Percentiles rank a stretch among this genome's conserved stretches.
Conservation (phyloP, 352 stramenopile species). For the Thraustochytrium sp. region DNA sequence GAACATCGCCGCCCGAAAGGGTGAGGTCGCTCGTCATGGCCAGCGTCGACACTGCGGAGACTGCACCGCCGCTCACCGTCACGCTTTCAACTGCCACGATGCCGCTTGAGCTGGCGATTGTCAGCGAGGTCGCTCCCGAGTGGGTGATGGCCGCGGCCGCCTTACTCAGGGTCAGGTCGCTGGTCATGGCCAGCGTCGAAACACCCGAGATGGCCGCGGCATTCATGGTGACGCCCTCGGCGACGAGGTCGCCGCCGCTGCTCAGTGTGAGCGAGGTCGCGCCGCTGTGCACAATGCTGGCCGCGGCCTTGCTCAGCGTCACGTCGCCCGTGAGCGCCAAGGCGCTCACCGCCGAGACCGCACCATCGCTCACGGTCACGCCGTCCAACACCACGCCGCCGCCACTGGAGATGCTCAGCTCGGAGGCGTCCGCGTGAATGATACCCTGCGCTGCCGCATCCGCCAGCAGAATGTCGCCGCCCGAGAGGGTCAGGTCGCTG, state of each 20-base stretch:
- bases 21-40: background rate
- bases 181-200: background rate
- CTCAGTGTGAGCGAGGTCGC: background rate
- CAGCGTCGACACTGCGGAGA: too few species aligned
- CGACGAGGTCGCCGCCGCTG: background rate
- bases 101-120: background rate
- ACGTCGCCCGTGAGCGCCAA: background rate
- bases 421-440: background rate
- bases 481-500: background rate
- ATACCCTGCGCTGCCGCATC: background rate
- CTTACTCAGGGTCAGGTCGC: background rate
- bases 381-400: background rate
- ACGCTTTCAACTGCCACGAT: background rate
- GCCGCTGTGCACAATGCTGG: background rate
- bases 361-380: background rate
- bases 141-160: background rate
- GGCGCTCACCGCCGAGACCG: background rate
- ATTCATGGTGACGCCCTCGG: background rate
- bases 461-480: background rate
- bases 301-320: conserved; percentile 2
- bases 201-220: background rate
- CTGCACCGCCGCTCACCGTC: background rate
- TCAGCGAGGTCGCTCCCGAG: background rate
- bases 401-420: background rate
- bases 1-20: background rate